Percentiles rank a stretch among this genome's conserved stretches.
phyloP scores from a whole-genome alignment of 2,329 filamentous ascomycete genomes.

The Phoma sp. region DNA sequence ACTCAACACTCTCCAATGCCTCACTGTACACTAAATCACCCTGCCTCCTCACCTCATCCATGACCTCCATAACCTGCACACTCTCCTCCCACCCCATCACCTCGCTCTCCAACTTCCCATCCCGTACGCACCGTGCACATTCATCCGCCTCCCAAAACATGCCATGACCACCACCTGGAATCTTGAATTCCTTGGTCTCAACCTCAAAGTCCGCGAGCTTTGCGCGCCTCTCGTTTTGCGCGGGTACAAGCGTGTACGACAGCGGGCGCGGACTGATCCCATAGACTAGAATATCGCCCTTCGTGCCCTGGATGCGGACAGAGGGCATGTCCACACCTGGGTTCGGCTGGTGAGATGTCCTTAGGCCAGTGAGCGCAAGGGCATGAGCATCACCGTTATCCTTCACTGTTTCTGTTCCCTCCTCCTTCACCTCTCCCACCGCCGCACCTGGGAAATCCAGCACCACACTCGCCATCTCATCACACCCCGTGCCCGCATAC shows the following conservation, averaged over 20 bases:
- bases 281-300: conserved; percentile 79
- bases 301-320: conserved; percentile 78
- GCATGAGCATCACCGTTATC: conserved; percentile 12
- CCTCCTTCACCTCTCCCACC: not conserved
- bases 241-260: conserved; percentile 66
- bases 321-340: conserved; percentile 60
- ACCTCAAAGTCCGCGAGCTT: conserved; percentile 11
- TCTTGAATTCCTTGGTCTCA: conserved; percentile 50
- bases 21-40: conserved; percentile 66
- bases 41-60: conserved; percentile 71
- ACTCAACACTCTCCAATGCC: conserved; percentile 62
- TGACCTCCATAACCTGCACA: conserved; percentile 79
- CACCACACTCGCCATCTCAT: conserved; percentile 6
- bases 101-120: conserved; percentile 69
- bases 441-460: not conserved
- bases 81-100: conserved; percentile 71
- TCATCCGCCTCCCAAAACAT: conserved; percentile 91
- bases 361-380: conserved; percentile 56
- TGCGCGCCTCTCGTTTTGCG: conserved; percentile 34
- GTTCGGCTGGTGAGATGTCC: conserved; percentile 58
- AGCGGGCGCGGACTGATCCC: conserved; percentile 69
- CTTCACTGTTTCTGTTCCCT: not conserved
- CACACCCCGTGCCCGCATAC: conserved; percentile 2
- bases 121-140: conserved; percentile 77
- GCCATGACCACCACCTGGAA: conserved; percentile 70